A percentile compares a stretch with the other conserved stretches of the same genome.
phyloP scores from a whole-genome alignment of 2,329 filamentous ascomycete species.

The Penicillium olsonii region DNA sequence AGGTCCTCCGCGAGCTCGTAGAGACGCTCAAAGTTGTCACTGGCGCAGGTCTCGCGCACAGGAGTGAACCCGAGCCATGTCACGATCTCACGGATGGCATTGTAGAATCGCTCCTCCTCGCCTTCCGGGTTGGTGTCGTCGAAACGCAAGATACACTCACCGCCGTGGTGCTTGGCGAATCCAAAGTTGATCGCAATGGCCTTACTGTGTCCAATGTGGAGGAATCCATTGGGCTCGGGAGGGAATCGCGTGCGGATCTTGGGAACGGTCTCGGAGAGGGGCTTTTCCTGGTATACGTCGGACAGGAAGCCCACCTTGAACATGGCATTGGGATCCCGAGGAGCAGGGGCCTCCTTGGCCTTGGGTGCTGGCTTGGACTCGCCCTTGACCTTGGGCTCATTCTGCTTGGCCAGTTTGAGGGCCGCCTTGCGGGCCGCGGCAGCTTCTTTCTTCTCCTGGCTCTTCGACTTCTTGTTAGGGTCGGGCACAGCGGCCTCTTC shows the following conservation, averaged over 20 bases:
- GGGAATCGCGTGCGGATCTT: slow-evolving; percentile 69
- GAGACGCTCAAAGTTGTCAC: slow-evolving; percentile 83
- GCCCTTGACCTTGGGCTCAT: slow-evolving; percentile 9
- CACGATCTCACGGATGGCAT: slow-evolving; percentile 84
- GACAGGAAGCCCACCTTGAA: slow-evolving; percentile 78
- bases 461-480: slow-evolving; percentile 51
- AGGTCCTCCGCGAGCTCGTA: slow-evolving; percentile 88
- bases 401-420: slow-evolving; percentile 11
- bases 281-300: slow-evolving; percentile 70
- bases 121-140: slow-evolving; percentile 96
- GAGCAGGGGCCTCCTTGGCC: slow-evolving; percentile 31
- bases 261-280: slow-evolving; percentile 39
- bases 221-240: slow-evolving; percentile 87
- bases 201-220: slow-evolving; percentile 93
- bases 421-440: slow-evolving; percentile 27
- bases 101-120: slow-evolving; percentile 87
- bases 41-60: slow-evolving; percentile 77
- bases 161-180: slow-evolving; percentile 81
- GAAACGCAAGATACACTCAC: slow-evolving; percentile 74
- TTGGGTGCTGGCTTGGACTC: slow-evolving; percentile 32
- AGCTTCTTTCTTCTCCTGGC: slow-evolving; percentile 35
- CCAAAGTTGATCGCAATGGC: slow-evolving; percentile 97
- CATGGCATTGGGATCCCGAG: slow-evolving; percentile 62
- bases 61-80: slow-evolving; percentile 83
- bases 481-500: slow-evolving; percentile 11